Base-by-base conservation (phyloP, 768 basidiomycete species). In the Boletus sp. region DNA sequence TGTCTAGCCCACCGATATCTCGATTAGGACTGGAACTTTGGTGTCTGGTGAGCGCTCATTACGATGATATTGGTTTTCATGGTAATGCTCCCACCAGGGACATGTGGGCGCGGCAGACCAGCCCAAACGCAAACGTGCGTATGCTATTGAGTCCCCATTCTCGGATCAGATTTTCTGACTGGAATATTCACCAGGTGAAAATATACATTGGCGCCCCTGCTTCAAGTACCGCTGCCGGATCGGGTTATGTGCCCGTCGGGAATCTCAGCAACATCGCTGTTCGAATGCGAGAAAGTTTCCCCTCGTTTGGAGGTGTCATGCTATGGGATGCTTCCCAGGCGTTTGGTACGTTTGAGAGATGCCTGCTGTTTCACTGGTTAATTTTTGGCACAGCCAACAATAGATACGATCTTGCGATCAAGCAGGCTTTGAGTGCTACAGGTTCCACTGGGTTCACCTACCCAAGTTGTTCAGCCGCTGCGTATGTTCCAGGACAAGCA, bases 401-500 rank as follows among this genome's bases (percentile, higher is more conserved):
- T 53, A 78, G 81, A 29, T 87, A 78, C 58, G 83, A 86, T 61
- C 64, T 77, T 15, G 80, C 77, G 7, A 80, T 86, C 55, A 87
- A 88, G 70, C 77, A 79, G 54, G 76, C 80, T 27, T 73, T 87
- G 35, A 67, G 70, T 14, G 79, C 80, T 14, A 81, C 84, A 34
- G 84, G 85, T 44, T 83, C 84, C n/a, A 83, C 81, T 17, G 84
- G 85, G 8, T 88, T 87, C 67, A 81, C 79, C 3, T 87, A 76
- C 69, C 83, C 84, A 15, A 58, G 79, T 47, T 88, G 84, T 64
- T 75, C 79, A 38, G 82, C 84, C 10, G 73, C 82, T 17, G 76
- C 81, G 0, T 87, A 70, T 61, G 71, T 73, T 47, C 64, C 79
- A 9, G 80, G 82, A 17, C 74, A 66, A 8, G 72, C 64, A 51